Conservation (phyloP, 768 basidiomycete genomes). For the Mycena galericulata region DNA sequence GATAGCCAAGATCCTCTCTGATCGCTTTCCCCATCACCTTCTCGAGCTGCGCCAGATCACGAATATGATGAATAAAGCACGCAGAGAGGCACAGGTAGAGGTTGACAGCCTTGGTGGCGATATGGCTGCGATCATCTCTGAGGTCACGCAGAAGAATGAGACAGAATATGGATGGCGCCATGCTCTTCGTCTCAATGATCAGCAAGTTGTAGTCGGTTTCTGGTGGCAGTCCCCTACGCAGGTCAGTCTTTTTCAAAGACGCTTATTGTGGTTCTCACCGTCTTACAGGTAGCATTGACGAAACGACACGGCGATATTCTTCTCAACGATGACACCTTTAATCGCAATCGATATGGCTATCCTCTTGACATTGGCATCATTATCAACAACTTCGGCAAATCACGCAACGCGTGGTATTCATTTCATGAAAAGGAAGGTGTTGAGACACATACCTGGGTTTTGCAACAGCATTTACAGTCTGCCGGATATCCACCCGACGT, state of each 20-base stretch:
- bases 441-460: conserved; percentile 38
- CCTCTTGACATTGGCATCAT: conserved; percentile 18
- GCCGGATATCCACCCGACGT: conserved; percentile 34
- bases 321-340: conserved; percentile 20
- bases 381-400: conserved; percentile 18
- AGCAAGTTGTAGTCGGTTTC: conserved; percentile 1
- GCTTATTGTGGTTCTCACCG: too few species aligned
- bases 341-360: conserved; percentile 22
- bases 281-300: background rate
- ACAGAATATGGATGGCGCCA: conserved; percentile 3
- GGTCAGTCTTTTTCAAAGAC: too few species aligned
- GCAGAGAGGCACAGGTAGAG: background rate
- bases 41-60: conserved; percentile 23
- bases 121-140: background rate
- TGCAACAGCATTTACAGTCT: conserved; percentile 38
- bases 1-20: conserved; percentile 28
- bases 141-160: background rate
- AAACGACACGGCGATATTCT: conserved; percentile 6
- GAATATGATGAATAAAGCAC: conserved; percentile 17
- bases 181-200: background rate
- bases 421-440: conserved; percentile 41
- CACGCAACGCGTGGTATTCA: conserved; percentile 37
- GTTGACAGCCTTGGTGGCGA: conserved; percentile 13
- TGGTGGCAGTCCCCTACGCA: conserved; percentile 20
- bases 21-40: conserved; percentile 11